These are phyloP conservation scores for Diaporthe vaccinii DNA, from an alignment of 2,329 filamentous ascomycete genomes.

Conservation along the genomic window DNA sequence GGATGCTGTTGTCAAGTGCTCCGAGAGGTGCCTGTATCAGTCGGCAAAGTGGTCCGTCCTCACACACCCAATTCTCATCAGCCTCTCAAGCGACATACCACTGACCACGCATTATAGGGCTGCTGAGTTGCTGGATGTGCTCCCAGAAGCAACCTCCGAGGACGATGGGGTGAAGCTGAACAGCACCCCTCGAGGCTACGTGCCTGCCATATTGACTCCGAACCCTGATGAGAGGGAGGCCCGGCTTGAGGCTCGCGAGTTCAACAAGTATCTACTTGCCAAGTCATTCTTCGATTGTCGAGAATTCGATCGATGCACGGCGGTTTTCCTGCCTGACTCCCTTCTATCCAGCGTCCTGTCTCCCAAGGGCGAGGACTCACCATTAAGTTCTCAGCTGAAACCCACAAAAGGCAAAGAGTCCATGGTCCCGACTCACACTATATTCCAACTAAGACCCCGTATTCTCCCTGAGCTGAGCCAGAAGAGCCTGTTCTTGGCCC, in stretches of 20 bases:
- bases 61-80: too few relatives aligned
- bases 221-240: constrained; percentile 80
- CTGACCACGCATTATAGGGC: constrained; percentile 71
- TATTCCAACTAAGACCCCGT: constrained; percentile 37
- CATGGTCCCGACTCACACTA: constrained; percentile 43
- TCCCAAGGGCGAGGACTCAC: constrained; percentile 57
- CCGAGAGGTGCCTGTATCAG: constrained; percentile 94
- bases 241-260: constrained; percentile 81
- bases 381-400: constrained; percentile 68
- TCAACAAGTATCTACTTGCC: constrained; percentile 87
- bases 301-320: constrained; percentile 93
- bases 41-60: constrained; percentile 90
- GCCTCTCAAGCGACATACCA: background rate
- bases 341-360: constrained; percentile 76
- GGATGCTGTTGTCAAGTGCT: constrained; percentile 89
- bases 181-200: constrained; percentile 53
- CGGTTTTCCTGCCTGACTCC: constrained; percentile 87
- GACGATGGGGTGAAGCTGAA: constrained; percentile 67
- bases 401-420: constrained; percentile 76
- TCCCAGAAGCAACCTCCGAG: constrained; percentile 70
- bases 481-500: constrained; percentile 89
- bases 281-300: constrained; percentile 96
- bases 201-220: constrained; percentile 63
- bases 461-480: constrained; percentile 78
- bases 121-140: constrained; percentile 90